Evolutionary conservation across 148 eudicot genomes (phyloP).

Genomic region (Selenicereus undatus): DNA sequence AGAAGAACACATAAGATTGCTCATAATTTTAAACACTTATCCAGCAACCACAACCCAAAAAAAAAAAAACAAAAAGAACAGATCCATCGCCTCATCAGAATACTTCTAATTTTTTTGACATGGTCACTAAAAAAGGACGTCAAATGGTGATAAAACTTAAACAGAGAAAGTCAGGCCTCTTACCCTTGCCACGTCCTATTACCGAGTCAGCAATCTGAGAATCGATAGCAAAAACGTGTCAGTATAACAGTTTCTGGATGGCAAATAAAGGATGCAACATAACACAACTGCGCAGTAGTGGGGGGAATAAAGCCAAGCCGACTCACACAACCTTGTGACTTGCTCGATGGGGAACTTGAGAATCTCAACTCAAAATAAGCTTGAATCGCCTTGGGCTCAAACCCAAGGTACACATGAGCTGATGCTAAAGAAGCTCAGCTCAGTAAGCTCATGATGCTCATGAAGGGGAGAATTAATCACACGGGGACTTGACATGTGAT

Average conservation of each 20-base stretch:
- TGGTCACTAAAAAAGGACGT: background rate
- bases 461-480: background rate
- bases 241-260: background rate
- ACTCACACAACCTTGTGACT: background rate
- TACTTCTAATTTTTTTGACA: background rate
- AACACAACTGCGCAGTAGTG: background rate
- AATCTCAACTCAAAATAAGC: background rate
- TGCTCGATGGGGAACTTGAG: background rate
- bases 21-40: constrained; percentile 1
- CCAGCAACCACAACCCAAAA: background rate
- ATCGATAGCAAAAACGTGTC: constrained; percentile 14
- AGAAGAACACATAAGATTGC: constrained; percentile 9
- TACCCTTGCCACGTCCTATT: constrained; percentile 13
- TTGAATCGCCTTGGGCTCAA: background rate
- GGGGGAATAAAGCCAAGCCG: background rate
- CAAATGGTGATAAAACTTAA: background rate
- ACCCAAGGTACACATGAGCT: background rate
- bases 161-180: background rate
- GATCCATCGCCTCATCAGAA: background rate
- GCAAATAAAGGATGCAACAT: background rate
- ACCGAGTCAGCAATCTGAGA: constrained; percentile 18
- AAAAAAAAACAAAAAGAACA: background rate
- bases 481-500: background rate
- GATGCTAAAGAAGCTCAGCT: background rate
- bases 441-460: background rate